Evolutionary conservation across 2,329 filamentous ascomycete species (phyloP), one percentile per base, ranked within the genome.

Genomic region (Colletotrichum higginsianum): DNA sequence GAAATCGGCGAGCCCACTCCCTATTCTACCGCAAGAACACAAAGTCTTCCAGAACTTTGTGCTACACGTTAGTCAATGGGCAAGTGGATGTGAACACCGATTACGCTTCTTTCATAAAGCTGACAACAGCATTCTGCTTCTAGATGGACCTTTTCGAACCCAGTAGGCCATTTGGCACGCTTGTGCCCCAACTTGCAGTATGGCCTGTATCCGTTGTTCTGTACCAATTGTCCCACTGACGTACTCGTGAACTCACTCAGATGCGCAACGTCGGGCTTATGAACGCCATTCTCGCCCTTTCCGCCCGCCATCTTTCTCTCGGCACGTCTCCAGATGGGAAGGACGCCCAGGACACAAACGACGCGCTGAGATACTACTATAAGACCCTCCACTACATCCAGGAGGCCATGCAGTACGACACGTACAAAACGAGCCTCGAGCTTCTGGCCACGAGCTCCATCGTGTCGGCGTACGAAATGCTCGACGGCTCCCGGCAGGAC

Each of bases 391-490:
- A 89, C 60, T 92, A 91, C 71, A 81, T 92, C 0, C 88, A 89
- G 61, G 86, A 86, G 46, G 89, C 90, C 0, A 86, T 92, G 79
- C 84, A 87, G 16, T 89, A 89, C 74, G 82, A 86, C 0, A 86
- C 85, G 0, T 92, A 91, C 75, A 87, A 86, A 11, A 86, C 84
- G 52, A 90, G 87, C 40, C 82, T 83, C 7, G 90, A 92, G 75
- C 80, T 92, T 0, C 83, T 91, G 26, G 86, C 88, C 0, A 92
- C 89, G 0, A 85, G 88, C 0, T 80, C 91, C 0, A 83, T 91
- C 21, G 88, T 92, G n/a, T 90, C 88, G 9, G 89, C 88, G 0
- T 92, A 91, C 74, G 90, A 92, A 78, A 92, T 92, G 90, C 86
- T 91, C 18, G 87, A 90, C 61, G 87, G 85, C 2, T 86, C 86